These are phyloP conservation scores for Fusarium mexicanum DNA, from an alignment of 2,329 filamentous ascomycete genomes.

Conservation along the genomic window DNA sequence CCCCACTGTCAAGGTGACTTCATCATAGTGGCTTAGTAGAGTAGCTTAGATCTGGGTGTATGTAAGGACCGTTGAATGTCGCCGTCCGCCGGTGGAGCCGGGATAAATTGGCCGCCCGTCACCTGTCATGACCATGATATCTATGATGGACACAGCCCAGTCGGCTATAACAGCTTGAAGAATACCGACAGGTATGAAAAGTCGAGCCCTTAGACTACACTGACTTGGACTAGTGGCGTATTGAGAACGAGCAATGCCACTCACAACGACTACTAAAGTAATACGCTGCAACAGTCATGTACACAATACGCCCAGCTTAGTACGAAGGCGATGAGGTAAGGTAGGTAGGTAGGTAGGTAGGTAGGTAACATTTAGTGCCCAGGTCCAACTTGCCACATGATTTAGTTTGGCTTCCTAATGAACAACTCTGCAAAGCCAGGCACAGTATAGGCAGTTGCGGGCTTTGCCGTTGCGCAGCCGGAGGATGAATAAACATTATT, in stretches of 20 bases:
- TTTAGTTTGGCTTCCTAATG: background rate
- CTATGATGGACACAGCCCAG: background rate
- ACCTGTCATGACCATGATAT: background rate
- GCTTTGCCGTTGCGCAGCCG: constrained; percentile 28
- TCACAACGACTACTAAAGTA: background rate
- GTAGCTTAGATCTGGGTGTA: constrained; percentile 7
- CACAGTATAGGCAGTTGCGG: background rate
- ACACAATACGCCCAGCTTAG: constrained; percentile 1
- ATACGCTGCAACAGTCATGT: background rate
- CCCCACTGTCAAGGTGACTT: constrained; percentile 29
- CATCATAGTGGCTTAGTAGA: constrained; percentile 35
- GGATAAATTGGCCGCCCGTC: constrained; percentile 1
- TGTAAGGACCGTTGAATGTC: constrained; percentile 8
- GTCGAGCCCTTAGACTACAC: background rate
- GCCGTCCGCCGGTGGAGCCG: constrained; percentile 2
- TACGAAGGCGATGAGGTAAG: background rate
- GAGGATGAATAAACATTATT: constrained; percentile 5
- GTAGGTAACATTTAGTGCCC: too few species aligned
- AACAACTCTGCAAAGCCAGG: background rate
- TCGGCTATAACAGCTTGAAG: background rate
- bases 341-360: background rate
- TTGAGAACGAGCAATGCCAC: background rate
- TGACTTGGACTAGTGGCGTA: background rate
- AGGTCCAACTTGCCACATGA: background rate
- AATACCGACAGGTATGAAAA: background rate